A percentile compares a stretch with the other conserved stretches of the same genome.
Evolutionary conservation across 2,329 filamentous ascomycete species (phyloP).

Genomic region (Fusarium nelsonii): DNA sequence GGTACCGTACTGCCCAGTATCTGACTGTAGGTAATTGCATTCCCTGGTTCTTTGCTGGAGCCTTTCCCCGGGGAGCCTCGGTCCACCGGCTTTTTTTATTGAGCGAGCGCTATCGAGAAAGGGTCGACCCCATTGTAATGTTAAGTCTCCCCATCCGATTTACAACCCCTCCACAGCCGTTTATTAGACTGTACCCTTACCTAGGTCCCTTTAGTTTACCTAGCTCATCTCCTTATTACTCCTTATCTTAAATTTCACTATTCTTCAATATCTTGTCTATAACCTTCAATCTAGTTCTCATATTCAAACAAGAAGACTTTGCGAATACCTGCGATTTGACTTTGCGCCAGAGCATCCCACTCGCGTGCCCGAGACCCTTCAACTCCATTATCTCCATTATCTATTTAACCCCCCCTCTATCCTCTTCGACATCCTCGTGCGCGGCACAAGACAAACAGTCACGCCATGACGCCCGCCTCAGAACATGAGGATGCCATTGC

Average conservation of each 20-base stretch:
- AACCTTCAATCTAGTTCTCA: neutral
- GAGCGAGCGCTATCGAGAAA: constrained; percentile 43
- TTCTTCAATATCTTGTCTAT: neutral
- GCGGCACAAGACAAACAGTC: constrained; percentile 4
- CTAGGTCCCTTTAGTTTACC: neutral
- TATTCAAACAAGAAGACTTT: neutral
- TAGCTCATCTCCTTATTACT: constrained; percentile 12
- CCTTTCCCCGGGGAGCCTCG: constrained; percentile 43
- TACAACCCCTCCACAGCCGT: constrained; percentile 39
- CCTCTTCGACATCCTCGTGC: constrained; percentile 12
- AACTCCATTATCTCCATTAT: constrained; percentile 32
- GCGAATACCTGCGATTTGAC: constrained; percentile 1
- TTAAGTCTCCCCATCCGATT: constrained; percentile 40
- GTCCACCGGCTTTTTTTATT: constrained; percentile 41
- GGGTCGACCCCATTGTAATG: constrained; percentile 31
- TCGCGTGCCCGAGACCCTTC: constrained; percentile 29
- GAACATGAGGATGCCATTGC: constrained; percentile 43
- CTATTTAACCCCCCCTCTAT: constrained; percentile 19
- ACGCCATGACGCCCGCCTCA: constrained; percentile 44
- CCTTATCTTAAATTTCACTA: neutral
- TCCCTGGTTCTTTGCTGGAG: constrained; percentile 4
- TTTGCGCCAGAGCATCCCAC: constrained; percentile 3
- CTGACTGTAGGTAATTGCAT: neutral
- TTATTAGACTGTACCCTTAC: constrained; percentile 5
- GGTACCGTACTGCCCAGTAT: no score